Base-by-base conservation (phyloP, 331 rosid genomes). In the Dryas integrifolia region DNA sequence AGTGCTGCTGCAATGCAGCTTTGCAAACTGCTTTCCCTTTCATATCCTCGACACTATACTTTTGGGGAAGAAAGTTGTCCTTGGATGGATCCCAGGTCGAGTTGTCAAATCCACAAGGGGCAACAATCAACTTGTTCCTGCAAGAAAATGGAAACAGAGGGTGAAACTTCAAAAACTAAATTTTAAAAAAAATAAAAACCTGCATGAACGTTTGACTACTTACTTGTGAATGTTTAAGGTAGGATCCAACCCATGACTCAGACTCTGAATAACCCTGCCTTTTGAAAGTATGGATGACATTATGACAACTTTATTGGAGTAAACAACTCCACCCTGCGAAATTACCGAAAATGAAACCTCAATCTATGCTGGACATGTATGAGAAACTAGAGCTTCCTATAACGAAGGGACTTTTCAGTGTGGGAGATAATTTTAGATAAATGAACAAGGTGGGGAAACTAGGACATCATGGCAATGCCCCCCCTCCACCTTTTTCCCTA, bases 261-360 rank as follows among this genome's bases (percentile, higher is more conserved):
- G 82, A 75, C 83, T 66, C 76, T 79, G 86, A 76, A 88, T 73
- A 65, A 84, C 59, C 86, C 70, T 65, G 81, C 86, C 77, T 81
- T 90, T 88, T 67, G 92, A 89, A 67, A 80, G 77, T 72, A 86
- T 57, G 72, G 92, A 88, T 10, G 98, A 84, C 92, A 90, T 79
- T 46, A 90, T 68, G 58, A 88, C 59, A 77, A 92, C 86, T 76
- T 82, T 74, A 81, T 92, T 92, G 51, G 97, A 87, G 87, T 92
- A 92, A 76, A 92, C 87, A 72, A 92, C 67, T 69, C 98, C 98
- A 53, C 97, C 98, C 96, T 90, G 92, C 52, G 82, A 82, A 79
- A 74, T 80, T 47, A 44, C 49, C 77, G 15, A 57, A 65, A 79
- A 21, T 66, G 58, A 53, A 70, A 39, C 7, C 4, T 70, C 15